Evolutionary conservation across 1,139 yeast genomes (phyloP).

Genomic region (Lodderomyces beijingensis): DNA sequence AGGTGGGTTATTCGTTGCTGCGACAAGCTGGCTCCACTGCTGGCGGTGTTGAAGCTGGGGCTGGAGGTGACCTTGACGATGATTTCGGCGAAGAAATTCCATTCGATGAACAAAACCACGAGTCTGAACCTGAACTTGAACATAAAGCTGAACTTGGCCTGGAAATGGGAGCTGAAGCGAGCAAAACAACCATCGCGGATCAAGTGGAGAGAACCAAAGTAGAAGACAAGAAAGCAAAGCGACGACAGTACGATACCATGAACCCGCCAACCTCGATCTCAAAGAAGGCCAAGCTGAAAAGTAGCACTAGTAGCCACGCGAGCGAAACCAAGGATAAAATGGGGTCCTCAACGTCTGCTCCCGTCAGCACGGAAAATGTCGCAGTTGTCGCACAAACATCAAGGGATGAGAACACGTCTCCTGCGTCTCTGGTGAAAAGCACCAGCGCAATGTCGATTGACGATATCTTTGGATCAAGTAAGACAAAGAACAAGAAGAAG

Average conservation of each 20-base stretch:
- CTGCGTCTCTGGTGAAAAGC: too few species aligned
- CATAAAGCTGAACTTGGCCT: too few species aligned
- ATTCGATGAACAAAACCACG: slow-evolving; percentile 6
- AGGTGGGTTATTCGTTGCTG: neutral
- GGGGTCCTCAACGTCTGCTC: too few species aligned
- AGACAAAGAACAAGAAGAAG: slow-evolving; percentile 3
- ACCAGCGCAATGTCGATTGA: slow-evolving; percentile 4
- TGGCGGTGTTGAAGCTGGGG: too few species aligned
- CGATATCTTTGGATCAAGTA: slow-evolving; percentile 4
- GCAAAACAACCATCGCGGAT: slow-evolving; percentile 1
- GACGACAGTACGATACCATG: too few species aligned
- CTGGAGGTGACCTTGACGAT: slow-evolving; percentile 14
- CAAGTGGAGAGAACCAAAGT: neutral
- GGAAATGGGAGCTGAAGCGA: too few species aligned
- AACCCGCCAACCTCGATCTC: too few species aligned
- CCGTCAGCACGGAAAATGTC: neutral
- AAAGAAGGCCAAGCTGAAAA: too few species aligned
- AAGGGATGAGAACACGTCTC: neutral
- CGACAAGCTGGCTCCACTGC: neutral
- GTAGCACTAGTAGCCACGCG: too few species aligned
- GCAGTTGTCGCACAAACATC: neutral
- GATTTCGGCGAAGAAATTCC: slow-evolving; percentile 25
- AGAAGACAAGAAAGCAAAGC: neutral
- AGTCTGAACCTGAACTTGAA: slow-evolving; percentile 4
- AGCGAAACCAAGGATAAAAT: too few species aligned